Base-by-base conservation (phyloP, 495 filamentous ascomycete species). In the Penicillium coprophilum region DNA sequence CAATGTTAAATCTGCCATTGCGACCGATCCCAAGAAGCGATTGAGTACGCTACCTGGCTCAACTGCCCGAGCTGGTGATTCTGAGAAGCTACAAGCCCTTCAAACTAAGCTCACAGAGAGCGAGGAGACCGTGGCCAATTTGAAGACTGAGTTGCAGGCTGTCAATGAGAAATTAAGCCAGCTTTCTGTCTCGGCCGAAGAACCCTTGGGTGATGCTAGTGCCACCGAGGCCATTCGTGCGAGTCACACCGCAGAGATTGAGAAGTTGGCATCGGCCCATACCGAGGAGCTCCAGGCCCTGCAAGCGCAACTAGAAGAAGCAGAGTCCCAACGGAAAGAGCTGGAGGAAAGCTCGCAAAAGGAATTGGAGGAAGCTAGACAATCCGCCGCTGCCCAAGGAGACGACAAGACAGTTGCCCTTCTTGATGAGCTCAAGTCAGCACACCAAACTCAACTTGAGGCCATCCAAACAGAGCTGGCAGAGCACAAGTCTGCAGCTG, bases 81-180 rank as follows among this genome's bases (percentile, higher is more conserved):
- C 65, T 1, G 71, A 72, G 49, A 77, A 78, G 59, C 36, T 80
- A 24, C 71, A 73, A 27, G 50, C 71, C 23, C 70, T 80, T 21
- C 72, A 77, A 50, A 59, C 49, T 21, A 71, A 80, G 63, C 69
- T 80, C 17, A 60, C 71, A 3, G 75, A 77, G 45, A 80, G 73
- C 31, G 74, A 80, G 39, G 67, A 69, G 36, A 77, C 68, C 3
- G 66, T 77, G 19, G 58, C 65, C 28, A 74, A 50, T 47, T 65
- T 80, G 19, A 71, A 72, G 58, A 43, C 68, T 3, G 74, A 80
- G 46, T 54, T 80, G 31, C 72, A 78, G 5, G 32, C 66, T 0
- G 66, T 73, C 8, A 77, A 75, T 19, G 68, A 75, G 46, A 78
- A 74, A 53, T 49, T 78, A 49, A 60, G 65, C 27, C 67, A 73